Evolutionary conservation across 2,329 filamentous ascomycete genomes (phyloP), one percentile per base, ranked within the genome.

Genomic region (Fusarium duplospermum): DNA sequence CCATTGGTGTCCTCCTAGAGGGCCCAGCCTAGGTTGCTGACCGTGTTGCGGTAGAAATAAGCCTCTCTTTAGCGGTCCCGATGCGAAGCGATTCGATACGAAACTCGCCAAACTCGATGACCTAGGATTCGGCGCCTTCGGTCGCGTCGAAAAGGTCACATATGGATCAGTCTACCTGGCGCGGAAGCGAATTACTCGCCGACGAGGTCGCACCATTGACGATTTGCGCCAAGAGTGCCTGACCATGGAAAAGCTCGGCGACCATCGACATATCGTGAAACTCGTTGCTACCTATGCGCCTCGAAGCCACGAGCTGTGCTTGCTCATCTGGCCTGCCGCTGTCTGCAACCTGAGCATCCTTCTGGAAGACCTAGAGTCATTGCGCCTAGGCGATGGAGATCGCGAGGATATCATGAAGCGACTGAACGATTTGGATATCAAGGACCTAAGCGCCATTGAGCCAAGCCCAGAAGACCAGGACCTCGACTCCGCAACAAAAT

Each of bases 321-420:
- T 88, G 13, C 80, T 87, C 45, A 81, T 87, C 33, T 87, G 85
- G 82, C 86, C 86, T 13, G 86, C 83, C 29, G 86, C 86, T 22
- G 80, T 85, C 8, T 87, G 86, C 78, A 86, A 85, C 69, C 75
- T 88, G 42, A 80, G 80, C 63, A 79, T 74, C 35, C 80, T 88
- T 11, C 80, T 87, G 20, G 80, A 83, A 50, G 85, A 87, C 69
- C 73, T 88, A 14, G 85, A 87, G 31, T 75, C 73, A 20, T 73
- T 87, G 31, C 81, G 81, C n/a, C 73, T 78, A 3, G 81, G 82
- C 14, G 77, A 82, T 14, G 83, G 82, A 11, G 84, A 84, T 58
- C 80, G 82, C 5, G 84, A 85, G 31, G 83, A 85, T 42, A 84
- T 85, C 4, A 68, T 84, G 5, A 81, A 79, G 63, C 78, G 84